Evolutionary conservation across 345 rosid species (phyloP), one percentile per base, ranked within the genome.

Genomic region (Moricandia moricandioides): DNA sequence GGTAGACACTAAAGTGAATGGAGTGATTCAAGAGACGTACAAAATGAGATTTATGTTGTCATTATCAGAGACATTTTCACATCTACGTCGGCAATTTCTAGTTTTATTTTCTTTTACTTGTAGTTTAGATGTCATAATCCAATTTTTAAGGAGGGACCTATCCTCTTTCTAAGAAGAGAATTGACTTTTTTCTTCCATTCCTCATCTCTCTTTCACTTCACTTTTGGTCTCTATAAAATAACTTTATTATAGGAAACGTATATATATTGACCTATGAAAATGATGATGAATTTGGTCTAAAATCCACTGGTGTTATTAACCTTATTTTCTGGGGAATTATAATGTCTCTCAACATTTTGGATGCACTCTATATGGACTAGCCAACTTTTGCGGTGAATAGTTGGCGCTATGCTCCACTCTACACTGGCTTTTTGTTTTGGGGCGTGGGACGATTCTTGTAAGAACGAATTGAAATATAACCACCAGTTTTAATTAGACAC

Each of bases 1-100:
- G 59, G 56, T 70, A 63, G 52, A 70, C 39, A 70, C 14, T 63
- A 43, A 56, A 64, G 75, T 45, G 80, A 49, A 62, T 30, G 65
- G 40, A 51, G 74, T 56, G 54, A 70, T 77, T 43, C 57, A 30
- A 70, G 71, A 76, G 75, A 76, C 71, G 80, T 76, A 51, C 65
- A 13, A 62, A 26, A 77, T 43, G 54, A 64, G 31, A 64, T 6
- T 17, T 30, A 39, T 62, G 52, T 30, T 31, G 66, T 77, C 66
- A 70, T 24, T 47, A 31, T 57, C 56, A 77, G 54, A 64, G 54
- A 57, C 80, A 70, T 33, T 56, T 76, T 30, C 54, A 77, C 71
- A 70, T 70, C 67, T 43, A 47, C 52, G 7, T 76, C 31, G 30
- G 43, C 64, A 69, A 21, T 54, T 62, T 57, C 62, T 43, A 70